Evolutionary conservation across 345 rosid genomes (phyloP), one percentile per base, ranked within the genome.

Genomic region (Melastoma malabathricum): DNA sequence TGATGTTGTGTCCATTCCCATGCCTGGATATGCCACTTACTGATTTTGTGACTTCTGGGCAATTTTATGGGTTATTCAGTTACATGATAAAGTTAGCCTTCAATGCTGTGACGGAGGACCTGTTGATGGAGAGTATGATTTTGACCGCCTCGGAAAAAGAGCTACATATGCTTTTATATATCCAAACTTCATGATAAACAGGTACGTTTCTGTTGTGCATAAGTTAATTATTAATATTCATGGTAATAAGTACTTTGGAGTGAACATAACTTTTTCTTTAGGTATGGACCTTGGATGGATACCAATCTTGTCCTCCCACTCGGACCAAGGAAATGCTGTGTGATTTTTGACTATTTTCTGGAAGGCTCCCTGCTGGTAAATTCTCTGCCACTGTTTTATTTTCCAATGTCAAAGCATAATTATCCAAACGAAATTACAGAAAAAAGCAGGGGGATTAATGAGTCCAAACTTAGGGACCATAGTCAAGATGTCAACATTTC

Each of bases 241-340:
- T 15, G 54, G 46, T 64, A 27, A 14, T 46, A 6, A 44, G n/a
- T 9, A 5, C 44, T 17, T 7, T 12, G 10, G 17, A 46, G 46
- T 47, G n/a, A 6, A 13, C 15, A n/a, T 31, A 43, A 29, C 44
- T 49, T 39, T 7, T 15, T 44, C 16, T 19, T 17, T 43, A 84
- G 98, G 64, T 86, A 90, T 50, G 98, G 96, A 63, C 93, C 96
- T 54, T 86, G 98, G 98, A 84, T 90, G 95, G 93, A 90, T 73
- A 84, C 98, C 44, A 90, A 90, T 72, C 78, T 82, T 60, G 87
- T 77, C 18, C 56, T 82, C 52, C 98, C 98, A 2, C 61, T 78
- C 48, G 96, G 82, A 59, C 85, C 86, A 27, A 56, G 72, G 58
- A 84, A 64, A 68, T 84, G 98, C 74, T 65, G 60, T 34, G 92